Percentiles rank a stretch among this genome's conserved stretches.
Conservation (phyloP, 192 early-diverging fungal species). For the Phycomyces blakesleeanus region DNA sequence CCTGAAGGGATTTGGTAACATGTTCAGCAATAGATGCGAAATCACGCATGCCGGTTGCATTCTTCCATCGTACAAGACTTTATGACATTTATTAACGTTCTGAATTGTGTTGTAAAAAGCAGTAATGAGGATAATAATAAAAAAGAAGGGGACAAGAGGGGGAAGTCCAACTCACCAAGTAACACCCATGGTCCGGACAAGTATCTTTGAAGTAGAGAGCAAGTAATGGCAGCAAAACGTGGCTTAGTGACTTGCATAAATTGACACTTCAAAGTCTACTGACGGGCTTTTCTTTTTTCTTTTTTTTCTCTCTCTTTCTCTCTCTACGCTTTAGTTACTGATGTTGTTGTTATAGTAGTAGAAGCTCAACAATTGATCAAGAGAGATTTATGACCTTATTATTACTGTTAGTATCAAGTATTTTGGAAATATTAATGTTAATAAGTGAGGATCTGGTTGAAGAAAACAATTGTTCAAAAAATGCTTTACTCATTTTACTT, state of each 20-base stretch:
- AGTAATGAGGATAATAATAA: not conserved
- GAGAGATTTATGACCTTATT: too few relatives aligned
- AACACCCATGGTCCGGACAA: constrained; percentile 17
- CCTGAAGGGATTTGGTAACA: constrained; percentile 37
- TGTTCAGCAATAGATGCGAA: constrained; percentile 34
- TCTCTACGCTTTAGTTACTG: too few relatives aligned
- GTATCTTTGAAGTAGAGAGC: not conserved
- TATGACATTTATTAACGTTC: not conserved
- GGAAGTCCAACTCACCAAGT: constrained; percentile 20
- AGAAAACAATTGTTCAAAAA: too few relatives aligned
- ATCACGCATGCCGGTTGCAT: constrained; percentile 41
- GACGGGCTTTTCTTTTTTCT: not conserved
- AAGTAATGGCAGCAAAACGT: not conserved
- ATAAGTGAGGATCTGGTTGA: too few relatives aligned
- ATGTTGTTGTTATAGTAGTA: too few relatives aligned
- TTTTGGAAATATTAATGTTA: too few relatives aligned
- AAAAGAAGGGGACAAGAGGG: not conserved
- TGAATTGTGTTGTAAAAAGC: not conserved
- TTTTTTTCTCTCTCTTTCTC: too few relatives aligned
- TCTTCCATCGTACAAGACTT: constrained; percentile 40
- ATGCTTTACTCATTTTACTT: too few relatives aligned
- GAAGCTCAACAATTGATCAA: too few relatives aligned
- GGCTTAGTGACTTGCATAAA: not conserved
- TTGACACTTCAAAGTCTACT: not conserved
- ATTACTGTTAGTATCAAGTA: too few relatives aligned